Conservation (phyloP, 2,329 filamentous ascomycete genomes). For the Diaporthe capsici region DNA sequence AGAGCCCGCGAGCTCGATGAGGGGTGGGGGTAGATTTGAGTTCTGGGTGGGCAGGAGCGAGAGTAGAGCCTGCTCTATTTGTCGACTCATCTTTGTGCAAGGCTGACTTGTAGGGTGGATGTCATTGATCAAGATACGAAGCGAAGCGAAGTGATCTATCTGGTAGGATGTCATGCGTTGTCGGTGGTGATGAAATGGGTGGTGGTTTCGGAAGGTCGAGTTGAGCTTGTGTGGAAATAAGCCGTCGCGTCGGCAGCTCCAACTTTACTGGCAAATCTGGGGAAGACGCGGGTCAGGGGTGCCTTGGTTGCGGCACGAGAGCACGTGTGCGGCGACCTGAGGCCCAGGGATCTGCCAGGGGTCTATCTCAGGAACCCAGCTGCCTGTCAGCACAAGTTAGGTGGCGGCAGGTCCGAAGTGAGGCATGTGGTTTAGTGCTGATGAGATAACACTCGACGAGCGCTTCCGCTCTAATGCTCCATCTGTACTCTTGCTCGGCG, state of each 20-base stretch:
- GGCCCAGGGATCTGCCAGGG: background rate
- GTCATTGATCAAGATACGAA: background rate
- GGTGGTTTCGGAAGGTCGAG: background rate
- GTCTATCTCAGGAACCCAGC: background rate
- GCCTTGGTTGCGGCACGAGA: constrained; percentile 26
- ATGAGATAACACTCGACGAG: background rate
- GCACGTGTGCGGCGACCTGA: constrained; percentile 28
- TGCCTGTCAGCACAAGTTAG: background rate
- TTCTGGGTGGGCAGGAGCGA: constrained; percentile 81
- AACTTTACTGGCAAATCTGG: constrained; percentile 28
- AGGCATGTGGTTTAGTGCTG: no score
- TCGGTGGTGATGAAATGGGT: background rate
- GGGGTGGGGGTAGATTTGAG: constrained; percentile 75
- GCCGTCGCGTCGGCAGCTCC: background rate
- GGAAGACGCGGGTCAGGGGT: constrained; percentile 34
- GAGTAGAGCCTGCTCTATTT: constrained; percentile 80
- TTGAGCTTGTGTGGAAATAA: background rate
- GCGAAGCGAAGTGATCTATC: background rate
- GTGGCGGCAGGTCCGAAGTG: background rate
- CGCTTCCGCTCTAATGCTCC: background rate
- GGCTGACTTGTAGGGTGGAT: background rate
- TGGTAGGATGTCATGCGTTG: background rate
- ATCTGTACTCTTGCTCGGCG: background rate
- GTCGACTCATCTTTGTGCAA: constrained; percentile 75
- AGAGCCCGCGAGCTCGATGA: constrained; percentile 79